phyloP scores from a whole-genome alignment of 116 monocot genomes.

The Trichopus zeylanicus region DNA sequence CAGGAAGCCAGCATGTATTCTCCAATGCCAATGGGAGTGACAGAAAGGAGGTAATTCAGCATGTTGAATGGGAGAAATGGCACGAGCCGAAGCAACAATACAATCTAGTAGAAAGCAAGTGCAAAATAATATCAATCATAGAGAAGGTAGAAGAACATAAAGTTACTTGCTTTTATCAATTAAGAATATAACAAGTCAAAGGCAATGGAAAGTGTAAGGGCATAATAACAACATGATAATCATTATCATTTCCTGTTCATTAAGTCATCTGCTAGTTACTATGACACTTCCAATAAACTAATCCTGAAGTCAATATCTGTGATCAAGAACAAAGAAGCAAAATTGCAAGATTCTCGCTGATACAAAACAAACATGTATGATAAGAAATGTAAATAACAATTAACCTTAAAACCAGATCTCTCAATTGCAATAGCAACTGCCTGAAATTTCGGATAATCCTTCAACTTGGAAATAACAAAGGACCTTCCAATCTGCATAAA shows the following conservation, averaged over 20 bases:
- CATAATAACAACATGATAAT: neutral
- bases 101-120: slow-evolving; percentile 54
- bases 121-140: neutral
- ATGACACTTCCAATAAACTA: no score
- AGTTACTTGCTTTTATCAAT: neutral
- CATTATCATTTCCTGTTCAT: no score
- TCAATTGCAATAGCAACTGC: slow-evolving; percentile 99
- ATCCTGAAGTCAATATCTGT: no score
- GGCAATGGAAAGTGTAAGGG: no score
- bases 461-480: slow-evolving; percentile 88
- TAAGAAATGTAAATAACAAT: no score
- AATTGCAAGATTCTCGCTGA: no score
- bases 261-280: no score
- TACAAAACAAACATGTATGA: no score
- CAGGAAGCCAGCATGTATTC: slow-evolving; percentile 93
- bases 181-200: neutral
- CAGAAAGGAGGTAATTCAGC: slow-evolving; percentile 96
- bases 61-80: slow-evolving; percentile 98
- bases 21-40: slow-evolving; percentile 83
- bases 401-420: slow-evolving; percentile 98
- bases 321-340: no score
- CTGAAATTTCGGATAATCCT: slow-evolving; percentile 98
- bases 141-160: neutral
- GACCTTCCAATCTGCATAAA: slow-evolving; percentile 76
- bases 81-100: slow-evolving; percentile 83